Percentiles rank a stretch among this genome's conserved stretches.
Conservation (phyloP, 1,139 yeast species). For the Lodderomyces pseudojiufengensis region DNA sequence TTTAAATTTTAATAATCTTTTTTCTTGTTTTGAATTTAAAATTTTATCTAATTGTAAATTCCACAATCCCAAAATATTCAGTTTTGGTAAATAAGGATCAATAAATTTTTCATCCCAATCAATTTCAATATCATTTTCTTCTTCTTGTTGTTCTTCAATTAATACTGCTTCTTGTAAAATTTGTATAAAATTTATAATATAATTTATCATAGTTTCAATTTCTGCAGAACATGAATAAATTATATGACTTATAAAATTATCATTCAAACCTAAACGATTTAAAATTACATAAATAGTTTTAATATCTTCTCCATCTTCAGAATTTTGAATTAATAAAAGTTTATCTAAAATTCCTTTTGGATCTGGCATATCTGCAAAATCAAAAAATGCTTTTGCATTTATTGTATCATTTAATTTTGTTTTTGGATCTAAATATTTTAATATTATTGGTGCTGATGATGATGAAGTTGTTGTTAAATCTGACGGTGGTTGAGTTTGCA, state of each 20-base stretch:
- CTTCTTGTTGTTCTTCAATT: neutral
- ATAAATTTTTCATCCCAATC: neutral
- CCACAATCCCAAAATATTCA: slow-evolving; percentile 25
- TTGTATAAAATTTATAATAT: slow-evolving; percentile 1
- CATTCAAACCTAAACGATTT: slow-evolving; percentile 22
- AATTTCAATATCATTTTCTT: neutral
- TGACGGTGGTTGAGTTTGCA: neutral
- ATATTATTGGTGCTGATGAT: neutral
- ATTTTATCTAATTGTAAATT: slow-evolving; percentile 21
- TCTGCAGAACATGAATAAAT: slow-evolving; percentile 26
- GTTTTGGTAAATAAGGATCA: slow-evolving; percentile 3
- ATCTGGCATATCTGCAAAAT: slow-evolving; percentile 4
- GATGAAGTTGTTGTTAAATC: no score
- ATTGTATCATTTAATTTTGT: slow-evolving; percentile 6
- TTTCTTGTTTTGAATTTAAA: slow-evolving; percentile 16
- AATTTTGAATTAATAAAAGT: no score
- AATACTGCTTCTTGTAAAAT: neutral
- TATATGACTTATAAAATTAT: slow-evolving; percentile 26
- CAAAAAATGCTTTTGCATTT: neutral
- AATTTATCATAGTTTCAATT: slow-evolving; percentile 1
- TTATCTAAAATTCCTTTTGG: no score
- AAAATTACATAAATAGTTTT: slow-evolving; percentile 17
- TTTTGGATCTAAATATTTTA: slow-evolving; percentile 7
- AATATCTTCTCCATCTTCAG: slow-evolving; percentile 6
- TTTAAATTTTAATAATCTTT: slow-evolving; percentile 20